Evolutionary conservation across 148 eudicot genomes (phyloP).

Genomic region (Rhododendron ovatum): DNA sequence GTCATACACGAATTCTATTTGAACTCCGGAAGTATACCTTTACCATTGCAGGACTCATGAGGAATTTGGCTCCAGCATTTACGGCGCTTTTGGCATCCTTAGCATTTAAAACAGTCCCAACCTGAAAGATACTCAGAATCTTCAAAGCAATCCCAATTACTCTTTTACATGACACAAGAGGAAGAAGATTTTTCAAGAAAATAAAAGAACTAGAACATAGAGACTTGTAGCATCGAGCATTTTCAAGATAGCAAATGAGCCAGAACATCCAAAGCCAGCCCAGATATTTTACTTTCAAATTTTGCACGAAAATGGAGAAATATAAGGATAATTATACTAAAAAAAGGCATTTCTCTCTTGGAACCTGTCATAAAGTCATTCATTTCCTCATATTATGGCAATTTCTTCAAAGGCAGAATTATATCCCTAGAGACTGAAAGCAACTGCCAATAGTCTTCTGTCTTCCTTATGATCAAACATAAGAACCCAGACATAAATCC

Average conservation of each 20-base stretch:
- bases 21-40: conserved; percentile 26
- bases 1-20: neutral
- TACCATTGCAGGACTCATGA: conserved; percentile 87
- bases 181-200: neutral
- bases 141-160: conserved; percentile 5
- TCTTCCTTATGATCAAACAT: neutral
- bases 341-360: neutral
- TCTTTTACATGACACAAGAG: neutral
- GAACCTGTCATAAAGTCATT: neutral
- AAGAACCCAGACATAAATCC: neutral
- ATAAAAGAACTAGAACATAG: neutral
- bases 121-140: conserved; percentile 34
- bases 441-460: neutral
- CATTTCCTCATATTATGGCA: neutral
- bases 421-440: neutral
- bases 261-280: neutral
- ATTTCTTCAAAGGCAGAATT: neutral
- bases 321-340: neutral
- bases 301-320: neutral
- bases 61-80: conserved; percentile 70
- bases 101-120: conserved; percentile 65
- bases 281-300: neutral
- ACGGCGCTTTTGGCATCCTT: conserved; percentile 66
- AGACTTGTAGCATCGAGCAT: neutral
- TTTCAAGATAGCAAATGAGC: neutral